Base-by-base conservation (phyloP, 805 yeast genomes). In the Wickerhamiella slavikovae region DNA sequence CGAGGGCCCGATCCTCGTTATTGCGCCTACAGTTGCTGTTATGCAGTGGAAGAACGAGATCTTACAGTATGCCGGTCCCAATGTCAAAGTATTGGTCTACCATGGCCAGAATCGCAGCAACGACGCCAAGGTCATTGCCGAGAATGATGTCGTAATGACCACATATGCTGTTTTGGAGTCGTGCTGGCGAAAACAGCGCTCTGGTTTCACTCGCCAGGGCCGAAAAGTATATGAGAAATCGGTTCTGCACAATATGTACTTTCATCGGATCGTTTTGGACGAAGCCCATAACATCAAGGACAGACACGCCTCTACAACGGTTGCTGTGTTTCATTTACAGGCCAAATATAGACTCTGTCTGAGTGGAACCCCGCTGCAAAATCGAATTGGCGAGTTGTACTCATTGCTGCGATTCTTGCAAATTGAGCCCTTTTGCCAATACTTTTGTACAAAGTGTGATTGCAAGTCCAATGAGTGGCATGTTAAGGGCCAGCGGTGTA, bases 281-380 rank as follows among this genome's bases (percentile, higher is more conserved):
- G 99, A 89, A 48, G 98, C 98, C 1, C 99, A 89, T 49, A 85
- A 85, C 45, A 85, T 89, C 57, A 89, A 89, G 47, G 96, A 89
- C 49, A 64, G 96, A 34, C 82, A 82, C 32, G 72, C 89, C 31
- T 85, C 85, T 16, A 89, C 98, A 0, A 83, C 96, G 0, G 71
- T 76, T 40, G 93, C 96, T 2, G 94, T 92, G 1, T 79, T 78
- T 46, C 58, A 60, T 35, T 52, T 89, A 33, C 54, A 62, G 19
- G 68, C 92, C 7, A 57, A 68, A 30, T 78, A 80, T 42, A 55
- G 92, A 38, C 78, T 93, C 76, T 89, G 99, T 52, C 51, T 89
- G 18, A 68, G 93, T 3, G 99, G 99, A 41, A 89, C 99, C 0
- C 98, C 99, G 1, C 57, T 89, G 38, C 99, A 89, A 45, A 89